Evolutionary conservation across 805 yeast species (phyloP).

Genomic region (Monosporozyma aerobia): DNA sequence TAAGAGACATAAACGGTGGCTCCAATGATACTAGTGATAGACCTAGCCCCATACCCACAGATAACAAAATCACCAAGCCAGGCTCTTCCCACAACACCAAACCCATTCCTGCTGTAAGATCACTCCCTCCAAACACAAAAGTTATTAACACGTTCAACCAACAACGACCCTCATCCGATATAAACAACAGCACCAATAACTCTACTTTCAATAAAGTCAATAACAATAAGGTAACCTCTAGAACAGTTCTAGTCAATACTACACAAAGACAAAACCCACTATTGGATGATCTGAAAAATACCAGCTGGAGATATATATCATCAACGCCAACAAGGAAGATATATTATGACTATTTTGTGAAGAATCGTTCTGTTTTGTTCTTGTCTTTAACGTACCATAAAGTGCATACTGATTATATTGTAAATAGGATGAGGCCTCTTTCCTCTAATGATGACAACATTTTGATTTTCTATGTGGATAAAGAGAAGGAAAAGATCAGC

Average conservation of each 20-base stretch:
- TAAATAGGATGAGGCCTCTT: slow-evolving; percentile 41
- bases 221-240: slow-evolving; percentile 7
- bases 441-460: slow-evolving; percentile 40
- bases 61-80: background rate
- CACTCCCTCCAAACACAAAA: background rate
- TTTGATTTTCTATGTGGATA: slow-evolving; percentile 43
- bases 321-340: slow-evolving; percentile 31
- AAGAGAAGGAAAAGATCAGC: background rate
- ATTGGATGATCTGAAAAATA: slow-evolving; percentile 43
- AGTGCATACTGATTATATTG: slow-evolving; percentile 65
- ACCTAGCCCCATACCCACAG: background rate
- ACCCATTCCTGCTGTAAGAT: background rate
- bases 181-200: background rate
- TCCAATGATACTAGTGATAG: slow-evolving; percentile 2
- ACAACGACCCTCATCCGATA: slow-evolving; percentile 7
- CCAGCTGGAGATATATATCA: slow-evolving; percentile 42
- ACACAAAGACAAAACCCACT: slow-evolving; percentile 70
- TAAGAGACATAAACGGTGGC: slow-evolving; percentile 37
- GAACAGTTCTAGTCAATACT: slow-evolving; percentile 46
- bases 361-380: slow-evolving; percentile 48
- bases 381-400: slow-evolving; percentile 66
- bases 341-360: slow-evolving; percentile 58
- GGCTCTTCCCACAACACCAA: background rate
- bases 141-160: slow-evolving; percentile 16
- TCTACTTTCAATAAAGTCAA: background rate